These are phyloP conservation scores for Porphyrellus cyaneotinctus DNA, from an alignment of 768 basidiomycete species.

Conservation along the genomic window DNA sequence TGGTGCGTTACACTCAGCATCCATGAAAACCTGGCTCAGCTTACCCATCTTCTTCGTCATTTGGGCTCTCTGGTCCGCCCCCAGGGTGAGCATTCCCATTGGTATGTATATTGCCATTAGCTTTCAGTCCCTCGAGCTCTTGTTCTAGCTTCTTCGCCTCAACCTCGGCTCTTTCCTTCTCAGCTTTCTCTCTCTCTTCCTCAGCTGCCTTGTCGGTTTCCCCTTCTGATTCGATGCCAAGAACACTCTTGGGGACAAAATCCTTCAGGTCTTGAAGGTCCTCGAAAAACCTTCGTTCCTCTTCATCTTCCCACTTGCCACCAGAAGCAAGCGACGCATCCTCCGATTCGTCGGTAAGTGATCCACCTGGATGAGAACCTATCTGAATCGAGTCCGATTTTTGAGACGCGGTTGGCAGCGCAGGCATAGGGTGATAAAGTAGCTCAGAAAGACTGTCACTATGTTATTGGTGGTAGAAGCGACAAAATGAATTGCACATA, in stretches of 20 bases:
- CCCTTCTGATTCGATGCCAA: slow-evolving; percentile 58
- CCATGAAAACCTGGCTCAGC: background rate
- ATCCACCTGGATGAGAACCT: slow-evolving; percentile 44
- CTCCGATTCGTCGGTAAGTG: slow-evolving; percentile 53
- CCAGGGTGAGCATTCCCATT: slow-evolving; percentile 19
- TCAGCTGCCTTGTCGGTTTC: slow-evolving; percentile 39
- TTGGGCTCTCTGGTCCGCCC: slow-evolving; percentile 14
- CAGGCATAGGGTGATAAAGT: slow-evolving; percentile 77
- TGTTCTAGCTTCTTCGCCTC: slow-evolving; percentile 74
- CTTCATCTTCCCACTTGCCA: slow-evolving; percentile 98
- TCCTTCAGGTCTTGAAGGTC: slow-evolving; percentile 89
- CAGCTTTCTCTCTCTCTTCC: slow-evolving; percentile 45
- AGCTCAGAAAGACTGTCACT: slow-evolving; percentile 76
- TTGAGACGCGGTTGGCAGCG: slow-evolving; percentile 77
- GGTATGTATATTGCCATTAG: slow-evolving; percentile 26
- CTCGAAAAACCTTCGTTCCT: slow-evolving; percentile 91
- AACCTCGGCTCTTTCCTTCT: slow-evolving; percentile 54
- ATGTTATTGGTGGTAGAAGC: slow-evolving; percentile 8
- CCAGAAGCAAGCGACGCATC: slow-evolving; percentile 47
- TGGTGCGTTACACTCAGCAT: slow-evolving; percentile 37
- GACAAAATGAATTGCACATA: slow-evolving; percentile 35
- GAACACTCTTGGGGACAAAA: slow-evolving; percentile 82
- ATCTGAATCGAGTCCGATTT: slow-evolving; percentile 81
- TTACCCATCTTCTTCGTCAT: slow-evolving; percentile 32
- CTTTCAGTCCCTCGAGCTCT: slow-evolving; percentile 63